Evolutionary conservation across 257 asterid species (phyloP).

Genomic region (Orobanche coerulescens): DNA sequence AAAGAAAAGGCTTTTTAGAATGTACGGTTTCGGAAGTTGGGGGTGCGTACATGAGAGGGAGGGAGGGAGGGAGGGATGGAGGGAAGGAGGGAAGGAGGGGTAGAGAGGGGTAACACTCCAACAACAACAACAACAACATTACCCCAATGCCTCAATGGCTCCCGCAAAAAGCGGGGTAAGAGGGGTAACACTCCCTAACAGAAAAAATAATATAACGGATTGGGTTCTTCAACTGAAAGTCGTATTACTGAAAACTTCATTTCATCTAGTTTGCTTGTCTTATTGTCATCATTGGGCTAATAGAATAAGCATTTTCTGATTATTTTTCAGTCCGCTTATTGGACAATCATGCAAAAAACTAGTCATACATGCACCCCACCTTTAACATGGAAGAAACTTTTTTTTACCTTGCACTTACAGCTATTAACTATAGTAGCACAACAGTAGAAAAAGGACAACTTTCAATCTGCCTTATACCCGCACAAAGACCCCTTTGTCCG

Average conservation of each 20-base stretch:
- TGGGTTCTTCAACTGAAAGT: background rate
- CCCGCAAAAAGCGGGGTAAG: too few species aligned
- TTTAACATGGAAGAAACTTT: background rate
- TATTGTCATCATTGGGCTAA: background rate
- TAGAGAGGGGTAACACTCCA: background rate
- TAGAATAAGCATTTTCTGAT: background rate
- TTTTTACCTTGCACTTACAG: background rate
- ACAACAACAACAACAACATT: too few species aligned
- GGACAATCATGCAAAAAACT: background rate
- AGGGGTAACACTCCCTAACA: background rate
- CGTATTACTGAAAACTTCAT: background rate
- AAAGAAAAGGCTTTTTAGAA: background rate
- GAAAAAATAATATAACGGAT: background rate
- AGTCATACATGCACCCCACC: background rate
- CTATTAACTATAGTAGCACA: background rate
- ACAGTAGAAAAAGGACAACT: background rate
- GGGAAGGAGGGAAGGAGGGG: background rate
- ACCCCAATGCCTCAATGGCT: too few species aligned
- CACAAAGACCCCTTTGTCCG: background rate
- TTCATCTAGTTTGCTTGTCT: background rate
- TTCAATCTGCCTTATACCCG: background rate
- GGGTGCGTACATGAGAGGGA: background rate
- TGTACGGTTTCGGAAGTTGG: background rate
- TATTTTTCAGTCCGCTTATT: background rate
- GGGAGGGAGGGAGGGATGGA: background rate